Evolutionary conservation across 805 yeast genomes (phyloP), one percentile per base, ranked within the genome.

Genomic region (Metschnikowia drakensbergensis): DNA sequence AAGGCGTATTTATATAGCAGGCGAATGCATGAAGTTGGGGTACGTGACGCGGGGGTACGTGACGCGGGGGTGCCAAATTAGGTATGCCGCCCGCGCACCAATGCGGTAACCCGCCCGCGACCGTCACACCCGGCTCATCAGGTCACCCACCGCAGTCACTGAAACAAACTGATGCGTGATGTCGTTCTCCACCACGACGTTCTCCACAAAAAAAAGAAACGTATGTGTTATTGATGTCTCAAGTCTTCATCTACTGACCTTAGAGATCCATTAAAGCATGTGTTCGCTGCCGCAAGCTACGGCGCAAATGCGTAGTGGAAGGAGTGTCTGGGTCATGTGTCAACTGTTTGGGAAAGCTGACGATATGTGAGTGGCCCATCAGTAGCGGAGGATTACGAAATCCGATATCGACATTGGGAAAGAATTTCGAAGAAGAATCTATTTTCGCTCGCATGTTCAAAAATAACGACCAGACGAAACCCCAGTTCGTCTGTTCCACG

Each of bases 401-500:
- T n/a, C 22, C 32, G 26, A 38, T 8, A 9, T 11, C 43, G 10
- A 27, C 34, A 9, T 29, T 22, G 28, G 28, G 22, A 29, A 22
- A 22, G 28, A 30, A n/a, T 22, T 23, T n/a, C 25, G 35, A 39
- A 11, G 43, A 39, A 10, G 43, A 39, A 17, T 10, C 43, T 4
- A 32, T 42, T 13, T 42, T 42, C 27, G 37, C 38, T n/a, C 30
- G 25, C 28, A 33, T 42, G 38, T 29, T 42, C 37, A 42, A 32
- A 27, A 9, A 42, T 27, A 42, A 42, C 6, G 45, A 42, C 32
- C 45, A 32, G 23, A 28, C 29, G 5, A 27, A 33, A 33, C 45
- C 45, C n/a, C 45, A 42, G 37, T 42, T 42, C 10, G 45, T 42
- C 25, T 42, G 45, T 10, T 42, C 45, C 17, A 42, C 45, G 17